phyloP scores from a whole-genome alignment of 352 stramenopile genomes.

The Globisporangium iwayamae region DNA sequence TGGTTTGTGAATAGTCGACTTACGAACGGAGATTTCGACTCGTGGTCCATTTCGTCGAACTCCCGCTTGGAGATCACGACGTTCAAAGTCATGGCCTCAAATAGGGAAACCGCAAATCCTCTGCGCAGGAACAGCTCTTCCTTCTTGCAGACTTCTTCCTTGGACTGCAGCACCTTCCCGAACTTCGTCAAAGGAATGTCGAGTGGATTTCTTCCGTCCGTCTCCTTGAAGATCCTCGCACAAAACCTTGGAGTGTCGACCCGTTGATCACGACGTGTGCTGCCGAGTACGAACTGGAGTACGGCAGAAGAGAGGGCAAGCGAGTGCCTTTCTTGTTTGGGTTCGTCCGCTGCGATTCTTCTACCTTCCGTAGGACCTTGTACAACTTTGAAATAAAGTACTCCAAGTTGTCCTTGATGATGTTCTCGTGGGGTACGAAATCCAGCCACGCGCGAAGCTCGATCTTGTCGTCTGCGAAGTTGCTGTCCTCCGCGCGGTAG shows the following conservation, averaged over 20 bases:
- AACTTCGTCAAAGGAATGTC: not conserved
- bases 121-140: not conserved
- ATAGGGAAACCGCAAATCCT: not conserved
- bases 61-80: not conserved
- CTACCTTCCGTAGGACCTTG: not conserved
- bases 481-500: no score
- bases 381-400: slow-evolving; percentile 12
- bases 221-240: slow-evolving; percentile 1
- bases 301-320: slow-evolving; percentile 3
- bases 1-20: slow-evolving; percentile 5
- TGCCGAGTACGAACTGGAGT: not conserved
- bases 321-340: slow-evolving; percentile 8
- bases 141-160: no score
- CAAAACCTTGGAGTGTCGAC: slow-evolving; percentile 10
- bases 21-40: not conserved
- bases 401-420: slow-evolving; percentile 11
- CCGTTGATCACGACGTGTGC: slow-evolving; percentile 15
- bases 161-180: not conserved
- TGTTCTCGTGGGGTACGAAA: not conserved
- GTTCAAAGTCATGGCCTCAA: not conserved
- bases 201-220: not conserved
- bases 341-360: not conserved
- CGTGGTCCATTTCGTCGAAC: not conserved
- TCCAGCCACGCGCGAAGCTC: no score
- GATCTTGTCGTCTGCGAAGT: no score